phyloP scores from a whole-genome alignment of 257 asterid genomes.

The Solanum tarijense region DNA sequence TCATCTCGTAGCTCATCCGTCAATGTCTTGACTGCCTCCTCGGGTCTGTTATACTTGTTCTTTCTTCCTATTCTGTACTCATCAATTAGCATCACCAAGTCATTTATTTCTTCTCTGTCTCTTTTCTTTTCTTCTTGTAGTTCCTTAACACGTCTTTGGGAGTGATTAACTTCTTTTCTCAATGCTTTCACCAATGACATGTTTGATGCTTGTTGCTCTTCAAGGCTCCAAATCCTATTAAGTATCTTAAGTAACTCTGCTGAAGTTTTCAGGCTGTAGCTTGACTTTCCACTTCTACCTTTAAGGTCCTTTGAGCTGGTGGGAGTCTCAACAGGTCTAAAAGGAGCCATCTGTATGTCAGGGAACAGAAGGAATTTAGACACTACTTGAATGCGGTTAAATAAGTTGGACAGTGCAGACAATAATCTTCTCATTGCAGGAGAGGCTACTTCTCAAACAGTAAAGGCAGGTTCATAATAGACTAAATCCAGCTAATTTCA shows the following conservation, averaged over 20 bases:
- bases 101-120: slow-evolving; percentile 31
- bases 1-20: slow-evolving; percentile 45
- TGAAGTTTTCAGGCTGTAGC: slow-evolving; percentile 55
- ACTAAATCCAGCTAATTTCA: not conserved
- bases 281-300: slow-evolving; percentile 41
- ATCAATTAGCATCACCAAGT: slow-evolving; percentile 27
- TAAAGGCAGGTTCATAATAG: not conserved
- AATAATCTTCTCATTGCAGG: not conserved
- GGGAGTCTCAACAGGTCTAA: slow-evolving; percentile 24
- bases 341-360: slow-evolving; percentile 46
- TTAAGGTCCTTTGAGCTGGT: slow-evolving; percentile 25
- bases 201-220: slow-evolving; percentile 62
- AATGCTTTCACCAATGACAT: slow-evolving; percentile 49
- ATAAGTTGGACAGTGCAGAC: not conserved
- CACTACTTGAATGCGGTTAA: not conserved
- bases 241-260: slow-evolving; percentile 72
- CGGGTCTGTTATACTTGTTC: slow-evolving; percentile 25
- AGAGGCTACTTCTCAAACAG: not conserved
- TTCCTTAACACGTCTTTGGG: slow-evolving; percentile 32
- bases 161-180: slow-evolving; percentile 45
- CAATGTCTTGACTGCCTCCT: slow-evolving; percentile 25
- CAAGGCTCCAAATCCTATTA: slow-evolving; percentile 85
- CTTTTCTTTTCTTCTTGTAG: slow-evolving; percentile 49
- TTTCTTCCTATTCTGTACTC: slow-evolving; percentile 30
- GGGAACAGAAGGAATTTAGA: not conserved